Conservation (phyloP, 805 yeast genomes). For the Saccharomycopsis olivae region DNA sequence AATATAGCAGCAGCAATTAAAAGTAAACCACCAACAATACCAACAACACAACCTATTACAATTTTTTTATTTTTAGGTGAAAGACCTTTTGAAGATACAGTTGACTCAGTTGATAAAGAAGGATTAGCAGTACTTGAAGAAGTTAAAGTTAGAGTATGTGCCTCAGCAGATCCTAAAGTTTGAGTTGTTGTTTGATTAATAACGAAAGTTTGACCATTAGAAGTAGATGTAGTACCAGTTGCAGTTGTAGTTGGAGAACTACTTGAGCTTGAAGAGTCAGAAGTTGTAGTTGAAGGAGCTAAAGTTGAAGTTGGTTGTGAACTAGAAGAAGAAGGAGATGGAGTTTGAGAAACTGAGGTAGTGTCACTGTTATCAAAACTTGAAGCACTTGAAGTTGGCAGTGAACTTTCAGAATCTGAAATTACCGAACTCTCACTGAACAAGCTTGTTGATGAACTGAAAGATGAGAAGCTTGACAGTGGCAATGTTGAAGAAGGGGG, state of each 20-base stretch:
- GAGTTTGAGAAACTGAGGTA: constrained; percentile 1
- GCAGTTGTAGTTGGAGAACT: neutral
- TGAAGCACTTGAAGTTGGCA: constrained; percentile 13
- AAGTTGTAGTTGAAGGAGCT: neutral
- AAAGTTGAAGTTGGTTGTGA: neutral
- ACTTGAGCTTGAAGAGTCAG: neutral
- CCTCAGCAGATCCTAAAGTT: constrained; percentile 22
- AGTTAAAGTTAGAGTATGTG: constrained; percentile 24
- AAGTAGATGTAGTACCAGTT: constrained; percentile 1
- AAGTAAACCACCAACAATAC: constrained; percentile 58
- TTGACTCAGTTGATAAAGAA: constrained; percentile 18
- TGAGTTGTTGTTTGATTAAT: constrained; percentile 26
- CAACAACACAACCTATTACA: constrained; percentile 61
- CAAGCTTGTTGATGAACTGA: neutral
- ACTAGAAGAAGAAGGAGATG: constrained; percentile 12
- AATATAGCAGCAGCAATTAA: constrained; percentile 29
- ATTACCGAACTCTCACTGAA: too few species aligned
- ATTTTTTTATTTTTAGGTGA: constrained; percentile 40
- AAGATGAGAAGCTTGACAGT: neutral
- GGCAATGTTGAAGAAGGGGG: constrained; percentile 4
- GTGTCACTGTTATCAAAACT: neutral
- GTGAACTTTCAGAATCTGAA: too few species aligned
- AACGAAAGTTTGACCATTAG: constrained; percentile 21
- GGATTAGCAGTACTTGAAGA: constrained; percentile 22
- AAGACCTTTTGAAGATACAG: constrained; percentile 29